Percentiles rank a stretch among this genome's conserved stretches.
phyloP scores from a whole-genome alignment of 768 basidiomycete species.

The Lactarius tabidus region DNA sequence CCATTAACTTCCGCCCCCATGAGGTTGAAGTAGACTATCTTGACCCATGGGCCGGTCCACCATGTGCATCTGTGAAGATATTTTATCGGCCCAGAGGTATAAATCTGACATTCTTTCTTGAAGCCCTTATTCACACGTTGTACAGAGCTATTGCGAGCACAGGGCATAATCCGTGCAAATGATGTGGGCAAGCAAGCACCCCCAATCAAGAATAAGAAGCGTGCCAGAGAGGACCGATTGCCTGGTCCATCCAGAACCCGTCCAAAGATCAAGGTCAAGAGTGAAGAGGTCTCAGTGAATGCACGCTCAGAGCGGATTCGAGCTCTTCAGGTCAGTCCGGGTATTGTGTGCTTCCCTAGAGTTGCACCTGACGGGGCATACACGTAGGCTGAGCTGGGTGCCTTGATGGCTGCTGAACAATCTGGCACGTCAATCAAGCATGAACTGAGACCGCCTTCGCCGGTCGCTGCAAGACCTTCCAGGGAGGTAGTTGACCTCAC shows the following conservation, averaged over 20 bases:
- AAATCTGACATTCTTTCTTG: not conserved
- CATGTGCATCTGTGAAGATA: constrained; percentile 8
- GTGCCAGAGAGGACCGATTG: not conserved
- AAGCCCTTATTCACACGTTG: not conserved
- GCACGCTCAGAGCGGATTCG: constrained; percentile 10
- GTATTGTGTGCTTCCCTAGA: not conserved
- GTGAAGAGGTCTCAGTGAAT: not conserved
- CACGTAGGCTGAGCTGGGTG: constrained; percentile 9
- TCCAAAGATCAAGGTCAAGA: not conserved
- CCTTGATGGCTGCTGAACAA: not conserved
- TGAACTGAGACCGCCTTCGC: constrained; percentile 10
- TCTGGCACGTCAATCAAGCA: constrained; percentile 8
- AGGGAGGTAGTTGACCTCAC: constrained; percentile 18
- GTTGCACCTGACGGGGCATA: not conserved
- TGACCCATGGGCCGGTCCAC: not conserved
- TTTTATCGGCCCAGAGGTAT: constrained; percentile 22
- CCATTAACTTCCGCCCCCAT: not conserved
- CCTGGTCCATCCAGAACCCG: constrained; percentile 5
- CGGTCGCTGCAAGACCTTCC: not conserved
- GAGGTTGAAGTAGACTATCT: not conserved
- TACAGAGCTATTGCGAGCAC: constrained; percentile 15
- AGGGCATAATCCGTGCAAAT: constrained; percentile 8
- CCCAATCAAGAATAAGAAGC: constrained; percentile 5
- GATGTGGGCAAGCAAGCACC: not conserved
- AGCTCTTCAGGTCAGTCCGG: constrained; percentile 10